Evolutionary conservation across 2,329 filamentous ascomycete species (phyloP), one percentile per base, ranked within the genome.

Genomic region (Cyclaneusma minus): DNA sequence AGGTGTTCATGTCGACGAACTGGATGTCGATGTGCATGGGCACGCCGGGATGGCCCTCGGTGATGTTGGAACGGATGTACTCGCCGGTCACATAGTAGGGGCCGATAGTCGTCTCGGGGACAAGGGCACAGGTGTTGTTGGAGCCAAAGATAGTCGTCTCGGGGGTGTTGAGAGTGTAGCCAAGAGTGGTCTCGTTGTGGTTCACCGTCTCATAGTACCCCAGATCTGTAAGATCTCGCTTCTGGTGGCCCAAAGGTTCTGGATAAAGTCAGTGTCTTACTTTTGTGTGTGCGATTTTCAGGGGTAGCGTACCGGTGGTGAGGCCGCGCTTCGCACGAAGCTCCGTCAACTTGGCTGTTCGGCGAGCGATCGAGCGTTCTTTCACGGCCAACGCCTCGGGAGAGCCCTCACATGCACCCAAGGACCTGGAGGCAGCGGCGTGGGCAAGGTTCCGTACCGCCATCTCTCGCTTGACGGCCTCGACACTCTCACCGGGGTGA

Each of bases 1-100:
- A 54, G 27, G 51, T 53, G 7, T 45, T 45, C 28, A 47, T 46
- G 34, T 55, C 40, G 22, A 55, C 43, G 24, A 54, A 31, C 30
- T 52, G 48, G 28, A 54, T 40, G 29, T 55, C 49, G 26, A 54
- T 35, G 25, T 40, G 44, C 11, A 54, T 35, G 8, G 45, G 44
- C 7, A 55, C 42, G 25, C 50, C 51, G 4, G 20, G 24, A 30
- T 53, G 42, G 15, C 30, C 36, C n/a, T 55, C 50, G 10, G 32
- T 31, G 23, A 54, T 38, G 28, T 54, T 40, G 11, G 41, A 27
- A 17, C 52, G 48, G 33, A 54, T 44, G 4, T 48, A 31, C 25
- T 54, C 49, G 7, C 50, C 48, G 7, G 39, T 41, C 20, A 52
- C 47, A 29, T 42, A 29, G 16, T 24, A 28, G n/a, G n/a, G 17